Percentiles rank a stretch among this genome's conserved stretches.
Conservation (phyloP, 352 stramenopile genomes). For the Chrysophaeum taylorii region DNA sequence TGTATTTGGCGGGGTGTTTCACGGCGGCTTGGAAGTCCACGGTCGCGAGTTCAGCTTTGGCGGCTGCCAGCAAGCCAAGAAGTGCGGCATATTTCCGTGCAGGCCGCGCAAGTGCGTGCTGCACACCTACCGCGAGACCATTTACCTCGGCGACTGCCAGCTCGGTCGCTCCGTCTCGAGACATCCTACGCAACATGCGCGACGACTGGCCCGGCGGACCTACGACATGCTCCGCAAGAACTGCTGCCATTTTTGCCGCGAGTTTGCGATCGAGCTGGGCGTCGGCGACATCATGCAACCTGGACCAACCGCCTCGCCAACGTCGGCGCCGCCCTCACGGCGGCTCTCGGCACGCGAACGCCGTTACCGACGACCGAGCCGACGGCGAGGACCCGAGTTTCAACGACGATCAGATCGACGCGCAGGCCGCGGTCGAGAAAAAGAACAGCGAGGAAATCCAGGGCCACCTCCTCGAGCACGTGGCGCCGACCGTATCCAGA, state of each 20-base stretch:
- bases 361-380: too few species aligned
- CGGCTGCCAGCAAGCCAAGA: conserved; percentile 5
- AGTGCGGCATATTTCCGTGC: conserved; percentile 20
- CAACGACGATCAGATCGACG: too few species aligned
- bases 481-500: too few species aligned
- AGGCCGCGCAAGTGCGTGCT: conserved; percentile 19
- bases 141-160: conserved; percentile 27
- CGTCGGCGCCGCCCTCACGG: not conserved
- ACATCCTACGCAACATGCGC: too few species aligned
- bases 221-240: conserved; percentile 54
- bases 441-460: too few species aligned
- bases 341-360: too few species aligned
- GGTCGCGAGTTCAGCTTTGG: conserved; percentile 24
- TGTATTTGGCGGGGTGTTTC: conserved; percentile 24
- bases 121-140: conserved; percentile 23
- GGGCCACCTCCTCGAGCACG: too few species aligned
- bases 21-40: conserved; percentile 22
- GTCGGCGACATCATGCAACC: conserved; percentile 18
- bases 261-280: conserved; percentile 19
- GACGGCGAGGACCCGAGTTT: too few species aligned
- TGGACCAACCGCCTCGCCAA: conserved; percentile 18
- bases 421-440: too few species aligned
- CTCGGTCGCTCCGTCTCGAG: too few species aligned
- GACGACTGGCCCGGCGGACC: too few species aligned
- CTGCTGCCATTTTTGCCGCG: conserved; percentile 42